These are phyloP conservation scores for Aspergillus fumigatus DNA, from an alignment of 2,329 filamentous ascomycete genomes.

Conservation along the genomic window DNA sequence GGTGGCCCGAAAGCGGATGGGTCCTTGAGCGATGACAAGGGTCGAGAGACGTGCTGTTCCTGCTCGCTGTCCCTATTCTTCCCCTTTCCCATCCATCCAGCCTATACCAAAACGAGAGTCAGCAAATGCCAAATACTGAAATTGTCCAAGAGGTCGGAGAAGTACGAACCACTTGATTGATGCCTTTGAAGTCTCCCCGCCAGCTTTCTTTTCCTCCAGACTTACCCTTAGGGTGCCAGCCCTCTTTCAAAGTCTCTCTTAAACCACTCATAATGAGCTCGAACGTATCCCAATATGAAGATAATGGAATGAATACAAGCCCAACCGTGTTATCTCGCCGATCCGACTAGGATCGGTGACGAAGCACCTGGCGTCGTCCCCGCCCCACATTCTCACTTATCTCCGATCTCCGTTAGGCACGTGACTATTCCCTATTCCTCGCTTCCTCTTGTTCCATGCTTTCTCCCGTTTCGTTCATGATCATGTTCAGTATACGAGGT, in stretches of 20 bases:
- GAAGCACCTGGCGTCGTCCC: background rate
- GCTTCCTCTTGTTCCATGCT: background rate
- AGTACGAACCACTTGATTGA: slow-evolving; percentile 51
- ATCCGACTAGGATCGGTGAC: slow-evolving; percentile 4
- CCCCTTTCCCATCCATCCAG: slow-evolving; percentile 56
- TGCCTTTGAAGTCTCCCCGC: slow-evolving; percentile 53
- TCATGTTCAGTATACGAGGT: background rate
- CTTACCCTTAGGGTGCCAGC: slow-evolving; percentile 52
- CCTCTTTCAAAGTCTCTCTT: slow-evolving; percentile 46
- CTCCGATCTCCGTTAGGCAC: background rate
- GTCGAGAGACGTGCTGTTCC: slow-evolving; percentile 53
- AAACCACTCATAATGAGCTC: slow-evolving; percentile 43
- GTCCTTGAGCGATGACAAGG: slow-evolving; percentile 68
- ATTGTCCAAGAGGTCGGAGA: background rate
- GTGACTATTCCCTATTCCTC: background rate
- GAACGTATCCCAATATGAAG: background rate
- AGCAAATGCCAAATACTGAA: slow-evolving; percentile 6
- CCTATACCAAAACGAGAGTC: slow-evolving; percentile 39
- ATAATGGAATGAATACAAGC: background rate
- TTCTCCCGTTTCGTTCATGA: background rate
- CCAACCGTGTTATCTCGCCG: background rate
- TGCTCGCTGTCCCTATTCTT: slow-evolving; percentile 43
- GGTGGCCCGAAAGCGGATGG: slow-evolving; percentile 75
- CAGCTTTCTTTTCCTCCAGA: slow-evolving; percentile 52
- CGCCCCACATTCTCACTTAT: background rate